Evolutionary conservation across 495 filamentous ascomycete genomes (phyloP), one percentile per base, ranked within the genome.

Genomic region (Tuber borchii): DNA sequence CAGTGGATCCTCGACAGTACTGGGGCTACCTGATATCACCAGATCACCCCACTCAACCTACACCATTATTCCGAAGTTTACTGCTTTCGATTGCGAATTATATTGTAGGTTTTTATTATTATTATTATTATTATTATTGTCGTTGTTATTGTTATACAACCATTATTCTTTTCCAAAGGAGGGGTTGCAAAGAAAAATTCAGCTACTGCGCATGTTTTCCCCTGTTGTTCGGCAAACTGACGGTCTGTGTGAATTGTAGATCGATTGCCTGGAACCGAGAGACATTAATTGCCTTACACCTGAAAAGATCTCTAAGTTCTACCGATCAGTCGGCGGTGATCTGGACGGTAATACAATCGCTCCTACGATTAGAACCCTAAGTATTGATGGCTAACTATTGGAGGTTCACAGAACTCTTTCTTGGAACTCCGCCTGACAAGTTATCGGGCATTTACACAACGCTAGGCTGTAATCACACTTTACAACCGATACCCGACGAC

Each of bases 391-490:
- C 48, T 76, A 26, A 76, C 65, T 44, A 8, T 76, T 20, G 71
- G 74, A 34, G 71, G 42, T 74, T 45, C 48, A 17, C 73, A 86
- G 83, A 87, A 16, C 86, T 99, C 61, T 98, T 99, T 82, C 86
- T 95, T 70, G 87, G 91, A 14, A 93, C 91, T n/a, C 90, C 91
- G 45, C 83, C 88, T 37, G 84, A 89, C 34, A 90, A 90, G 48
- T 88, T 99, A 40, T 94, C 94, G 39, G 95, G 92, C 82, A 96
- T 98, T 73, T 99, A 97, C 85, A 92, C 93, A 80, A 93, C 91
- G 4, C 86, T 97, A 44, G 96, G 94, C 71, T 97, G 95, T 84
- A 92, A 93, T 76, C 92, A 95, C 82, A 89, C 88, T 44, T 87
- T 94, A 19, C 79, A 85, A 20, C 90, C 91, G 73, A 91, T 91